Evolutionary conservation across 2,329 filamentous ascomycete genomes (phyloP).

Genomic region (Phyllosticta citrichinensis): DNA sequence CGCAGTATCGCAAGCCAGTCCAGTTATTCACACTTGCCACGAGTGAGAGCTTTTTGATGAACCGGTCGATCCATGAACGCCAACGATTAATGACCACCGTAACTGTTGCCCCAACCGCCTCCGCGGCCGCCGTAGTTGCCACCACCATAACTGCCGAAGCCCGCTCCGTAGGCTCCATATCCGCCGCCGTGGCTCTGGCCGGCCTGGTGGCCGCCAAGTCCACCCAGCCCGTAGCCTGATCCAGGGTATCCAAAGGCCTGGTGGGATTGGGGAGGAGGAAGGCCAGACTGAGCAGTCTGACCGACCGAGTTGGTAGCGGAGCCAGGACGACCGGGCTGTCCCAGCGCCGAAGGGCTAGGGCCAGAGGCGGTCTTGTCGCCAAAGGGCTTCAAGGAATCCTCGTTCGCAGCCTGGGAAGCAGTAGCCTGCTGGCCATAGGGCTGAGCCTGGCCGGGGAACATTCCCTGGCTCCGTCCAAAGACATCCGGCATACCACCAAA

Average conservation of each 20-base stretch:
- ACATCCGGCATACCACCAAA: slow-evolving; percentile 48
- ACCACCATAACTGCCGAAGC: slow-evolving; percentile 26
- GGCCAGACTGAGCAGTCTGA: slow-evolving; percentile 41
- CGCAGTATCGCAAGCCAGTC: slow-evolving; percentile 5
- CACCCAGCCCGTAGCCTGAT: slow-evolving; percentile 44
- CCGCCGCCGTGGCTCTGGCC: slow-evolving; percentile 33
- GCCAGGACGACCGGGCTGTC: slow-evolving; percentile 52
- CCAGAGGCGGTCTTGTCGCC: slow-evolving; percentile 44
- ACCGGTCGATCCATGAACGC: slow-evolving; percentile 10
- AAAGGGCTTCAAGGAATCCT: slow-evolving; percentile 49
- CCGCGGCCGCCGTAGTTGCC: slow-evolving; percentile 33
- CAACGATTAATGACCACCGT: slow-evolving; percentile 19
- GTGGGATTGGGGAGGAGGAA: slow-evolving; percentile 46
- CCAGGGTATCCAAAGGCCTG: slow-evolving; percentile 48
- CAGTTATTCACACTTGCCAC: slow-evolving; percentile 8
- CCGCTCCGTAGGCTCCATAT: slow-evolving; percentile 33
- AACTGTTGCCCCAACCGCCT: slow-evolving; percentile 42
- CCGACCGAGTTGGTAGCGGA: slow-evolving; percentile 48
- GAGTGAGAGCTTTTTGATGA: slow-evolving; percentile 10
- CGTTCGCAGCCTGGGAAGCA: slow-evolving; percentile 37
- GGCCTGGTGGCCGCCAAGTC: slow-evolving; percentile 39
- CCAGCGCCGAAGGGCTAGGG: slow-evolving; percentile 49
- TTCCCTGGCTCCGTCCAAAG: slow-evolving; percentile 48
- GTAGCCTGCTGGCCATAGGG: slow-evolving; percentile 42
- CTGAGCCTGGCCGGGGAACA: slow-evolving; percentile 43